phyloP scores from a whole-genome alignment of 2,329 filamentous ascomycete species.

The Aphanocladium album region DNA sequence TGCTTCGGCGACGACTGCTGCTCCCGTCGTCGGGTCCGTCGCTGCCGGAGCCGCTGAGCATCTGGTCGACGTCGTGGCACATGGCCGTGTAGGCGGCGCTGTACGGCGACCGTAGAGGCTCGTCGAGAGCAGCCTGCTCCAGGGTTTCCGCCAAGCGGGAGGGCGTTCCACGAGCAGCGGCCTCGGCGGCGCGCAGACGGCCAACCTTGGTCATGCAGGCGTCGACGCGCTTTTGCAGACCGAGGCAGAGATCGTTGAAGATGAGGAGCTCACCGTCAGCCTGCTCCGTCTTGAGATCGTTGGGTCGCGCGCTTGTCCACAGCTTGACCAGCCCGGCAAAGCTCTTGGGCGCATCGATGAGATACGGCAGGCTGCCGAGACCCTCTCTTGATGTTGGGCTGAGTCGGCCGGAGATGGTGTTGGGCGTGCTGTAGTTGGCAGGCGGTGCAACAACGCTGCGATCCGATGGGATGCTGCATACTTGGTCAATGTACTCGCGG shows the following conservation, averaged over 20 bases:
- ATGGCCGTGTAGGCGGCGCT: conserved; percentile 14
- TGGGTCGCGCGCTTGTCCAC: conserved; percentile 59
- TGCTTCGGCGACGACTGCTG: conserved; percentile 24
- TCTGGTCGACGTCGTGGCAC: conserved; percentile 27
- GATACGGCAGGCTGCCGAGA: conserved; percentile 85
- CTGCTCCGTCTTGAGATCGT: conserved; percentile 29
- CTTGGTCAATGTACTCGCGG: conserved; percentile 79
- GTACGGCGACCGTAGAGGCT: conserved; percentile 15
- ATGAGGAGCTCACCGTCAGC: conserved; percentile 47
- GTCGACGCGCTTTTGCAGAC: conserved; percentile 46
- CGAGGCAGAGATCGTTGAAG: conserved; percentile 48
- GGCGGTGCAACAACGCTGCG: conserved; percentile 61
- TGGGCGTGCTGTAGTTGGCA: conserved; percentile 85
- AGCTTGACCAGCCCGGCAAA: conserved; percentile 78
- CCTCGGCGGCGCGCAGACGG: conserved; percentile 35
- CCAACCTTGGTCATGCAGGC: conserved; percentile 48
- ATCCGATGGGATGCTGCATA: conserved; percentile 77
- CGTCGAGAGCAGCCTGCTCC: conserved; percentile 38
- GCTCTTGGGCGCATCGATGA: conserved; percentile 83
- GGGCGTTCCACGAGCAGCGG: conserved; percentile 23
- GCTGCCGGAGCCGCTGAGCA: conserved; percentile 49
- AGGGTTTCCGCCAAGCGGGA: conserved; percentile 43
- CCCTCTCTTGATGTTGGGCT: conserved; percentile 80
- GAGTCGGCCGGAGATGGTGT: conserved; percentile 80
- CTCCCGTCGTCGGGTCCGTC: conserved; percentile 30